Evolutionary conservation across 2,329 filamentous ascomycete species (phyloP), one percentile per base, ranked within the genome.

Genomic region (Dactylellina cionopaga): DNA sequence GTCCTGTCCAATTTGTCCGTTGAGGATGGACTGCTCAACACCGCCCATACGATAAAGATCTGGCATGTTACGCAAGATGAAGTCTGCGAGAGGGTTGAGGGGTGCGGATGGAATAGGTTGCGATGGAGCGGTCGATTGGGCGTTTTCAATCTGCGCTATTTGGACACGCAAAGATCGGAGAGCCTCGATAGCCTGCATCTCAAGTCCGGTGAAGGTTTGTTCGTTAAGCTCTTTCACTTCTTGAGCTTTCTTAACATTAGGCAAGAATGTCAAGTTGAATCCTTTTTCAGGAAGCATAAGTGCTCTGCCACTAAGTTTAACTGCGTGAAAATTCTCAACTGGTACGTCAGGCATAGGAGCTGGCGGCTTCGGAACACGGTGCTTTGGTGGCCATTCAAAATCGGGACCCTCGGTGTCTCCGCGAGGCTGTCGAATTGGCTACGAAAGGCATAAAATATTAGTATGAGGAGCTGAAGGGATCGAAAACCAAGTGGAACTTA

Each of bases 151-250:
- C n/a, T 29, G 15, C 1, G 13, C 19, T 3, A 66, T 13, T 22
- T 43, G 43, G 25, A 29, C 51, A n/a, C 41, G 19, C 3, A 70
- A 22, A 29, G 46, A 51, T 31, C 66, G 29, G 11, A 71, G 58
- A 11, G 49, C 47, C 19, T 71, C 66, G 9, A 71, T 71, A 10
- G 56, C 66, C n/a, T 71, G 66, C 5, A 71, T 10, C n/a, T 71
- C 66, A 1, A 41, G 31, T 6, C 66, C 66, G n/a, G 66, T 71
- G 41, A 71, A 71, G 7, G 47, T 44, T 33, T 54, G 54, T 19
- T 71, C 66, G 19, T 64, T 44, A 15, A 71, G 27, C 25, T 49
- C n/a, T 22, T 64, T 71, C 24, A 58, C 47, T 17, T 63, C 49
- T 29, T 54, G 25, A 6, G 66, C 58, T 22, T 62, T 58, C 22